Base-by-base conservation (phyloP, 179 eudicot species). In the Actinidia arguta region DNA sequence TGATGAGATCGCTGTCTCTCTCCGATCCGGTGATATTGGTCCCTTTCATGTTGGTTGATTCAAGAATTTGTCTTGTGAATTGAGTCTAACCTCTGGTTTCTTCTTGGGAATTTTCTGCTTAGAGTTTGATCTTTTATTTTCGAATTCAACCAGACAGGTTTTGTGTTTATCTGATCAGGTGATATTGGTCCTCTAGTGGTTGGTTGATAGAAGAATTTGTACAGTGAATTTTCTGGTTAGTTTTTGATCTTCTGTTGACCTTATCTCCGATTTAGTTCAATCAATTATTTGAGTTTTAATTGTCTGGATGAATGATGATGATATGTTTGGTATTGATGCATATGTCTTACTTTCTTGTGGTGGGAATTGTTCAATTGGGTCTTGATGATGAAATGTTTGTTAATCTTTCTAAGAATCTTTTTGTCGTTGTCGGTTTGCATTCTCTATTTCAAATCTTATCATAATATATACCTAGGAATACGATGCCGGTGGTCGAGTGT, bases 1-100 rank as follows among this genome's bases (percentile, higher is more conserved):
- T 16, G 95, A 95, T 84, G 98, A 94, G 75, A 82, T 95, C 84
- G 99, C 99, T 47, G 24, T 48, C 42, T 87, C 95, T 70, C 88
- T 95, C 80, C 93, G 94, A 3, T 63, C 89, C 8, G 95, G 95
- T 24, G 95, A 93, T 18, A 88, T 94, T 3, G 91, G 93, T 46
- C 89, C 91, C 72, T 90, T 93, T 56, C 92, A 92, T 84, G 86
- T 89, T 61, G 95, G 90, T 74, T 95, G 87, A 91, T 62, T 74
- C 18, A 70, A 47, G 31, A 11, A 7, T 46, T 36, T 51, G 44
- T 16, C 12, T 14, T 48, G 17, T 36, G n/a, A n/a, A n/a, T n/a
- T n/a, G n/a, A n/a, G n/a, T n/a, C n/a, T n/a, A n/a, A n/a, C n/a
- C n/a, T n/a, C n/a, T n/a, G n/a, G n/a, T n/a, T n/a, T n/a, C n/a